phyloP scores from a whole-genome alignment of 768 basidiomycete species.

The Lepiota venenata region DNA sequence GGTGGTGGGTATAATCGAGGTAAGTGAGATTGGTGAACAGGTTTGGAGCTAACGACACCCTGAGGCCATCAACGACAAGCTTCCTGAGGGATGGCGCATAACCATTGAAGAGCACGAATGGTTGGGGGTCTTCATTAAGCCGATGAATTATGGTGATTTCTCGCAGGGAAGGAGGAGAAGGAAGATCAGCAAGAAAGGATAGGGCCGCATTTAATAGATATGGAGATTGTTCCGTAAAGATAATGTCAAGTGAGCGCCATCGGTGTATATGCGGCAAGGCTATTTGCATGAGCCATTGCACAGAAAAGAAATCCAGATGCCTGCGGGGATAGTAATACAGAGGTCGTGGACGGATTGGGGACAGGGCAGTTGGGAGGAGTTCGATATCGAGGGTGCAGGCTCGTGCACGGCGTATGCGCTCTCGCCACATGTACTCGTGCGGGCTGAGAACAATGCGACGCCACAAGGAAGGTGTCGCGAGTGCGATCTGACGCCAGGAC shows the following conservation, averaged over 20 bases:
- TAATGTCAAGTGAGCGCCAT: conserved; percentile 62
- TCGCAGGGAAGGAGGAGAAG: conserved; percentile 9
- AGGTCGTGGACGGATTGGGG: conserved; percentile 22
- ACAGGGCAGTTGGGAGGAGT: conserved; percentile 33
- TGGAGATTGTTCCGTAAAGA: conserved; percentile 52
- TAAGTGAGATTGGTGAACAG: conserved; percentile 59
- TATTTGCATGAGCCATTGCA: conserved; percentile 62
- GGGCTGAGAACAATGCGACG: conserved; percentile 50
- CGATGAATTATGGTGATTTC: conserved; percentile 47
- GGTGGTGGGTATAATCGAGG: conserved; percentile 72
- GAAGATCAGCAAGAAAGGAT: conserved; percentile 50
- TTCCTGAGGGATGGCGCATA: conserved; percentile 53
- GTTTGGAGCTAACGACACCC: conserved; percentile 58
- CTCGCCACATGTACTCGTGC: conserved; percentile 55
- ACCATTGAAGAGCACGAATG: conserved; percentile 62
- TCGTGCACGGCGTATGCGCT: conserved; percentile 56
- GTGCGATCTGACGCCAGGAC: conserved; percentile 57
- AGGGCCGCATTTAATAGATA: conserved; percentile 69
- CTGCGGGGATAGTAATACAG: conserved; percentile 18
- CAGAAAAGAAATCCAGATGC: conserved; percentile 39
- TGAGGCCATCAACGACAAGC: conserved; percentile 60
- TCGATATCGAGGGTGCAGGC: conserved; percentile 61
- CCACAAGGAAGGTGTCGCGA: conserved; percentile 65
- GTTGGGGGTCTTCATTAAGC: conserved; percentile 65
- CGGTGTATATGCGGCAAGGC: conserved; percentile 48